These are phyloP conservation scores for Gilbertella persicaria DNA, from an alignment of 371 early-diverging fungal species.

Conservation along the genomic window DNA sequence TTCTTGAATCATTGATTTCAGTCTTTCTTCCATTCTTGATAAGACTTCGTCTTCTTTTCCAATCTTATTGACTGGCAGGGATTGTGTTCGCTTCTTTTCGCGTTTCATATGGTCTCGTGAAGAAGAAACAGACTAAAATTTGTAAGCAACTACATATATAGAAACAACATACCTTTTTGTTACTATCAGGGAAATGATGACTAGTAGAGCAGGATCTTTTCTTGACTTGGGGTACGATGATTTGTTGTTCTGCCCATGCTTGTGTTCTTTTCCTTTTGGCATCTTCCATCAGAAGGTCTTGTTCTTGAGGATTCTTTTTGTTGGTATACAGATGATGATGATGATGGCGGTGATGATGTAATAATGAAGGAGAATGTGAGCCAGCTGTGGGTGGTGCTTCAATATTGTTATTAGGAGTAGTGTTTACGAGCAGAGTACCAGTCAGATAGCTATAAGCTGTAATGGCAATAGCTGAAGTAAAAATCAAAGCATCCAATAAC, in stretches of 20 bases:
- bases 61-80: constrained; percentile 11
- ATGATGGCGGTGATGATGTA: background rate
- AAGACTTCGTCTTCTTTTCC: constrained; percentile 30
- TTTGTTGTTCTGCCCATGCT: constrained; percentile 24
- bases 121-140: constrained; percentile 19
- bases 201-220: constrained; percentile 13
- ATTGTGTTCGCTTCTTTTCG: constrained; percentile 25
- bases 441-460: constrained; percentile 43
- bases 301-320: background rate
- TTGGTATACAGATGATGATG: background rate
- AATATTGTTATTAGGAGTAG: background rate
- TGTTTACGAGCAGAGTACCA: constrained; percentile 25
- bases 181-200: background rate
- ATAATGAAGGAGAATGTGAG: background rate
- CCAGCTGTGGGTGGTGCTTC: constrained; percentile 7
- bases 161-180: constrained; percentile 10
- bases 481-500: constrained; percentile 44
- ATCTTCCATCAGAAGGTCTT: constrained; percentile 15
- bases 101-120: constrained; percentile 17
- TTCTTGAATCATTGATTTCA: constrained; percentile 40
- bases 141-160: background rate
- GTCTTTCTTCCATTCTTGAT: constrained; percentile 34
- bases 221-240: constrained; percentile 1
- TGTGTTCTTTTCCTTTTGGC: constrained; percentile 21
- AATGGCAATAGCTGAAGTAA: constrained; percentile 48